Base-by-base conservation (phyloP, 2,329 filamentous ascomycete species). In the Waltergamsia citrina region DNA sequence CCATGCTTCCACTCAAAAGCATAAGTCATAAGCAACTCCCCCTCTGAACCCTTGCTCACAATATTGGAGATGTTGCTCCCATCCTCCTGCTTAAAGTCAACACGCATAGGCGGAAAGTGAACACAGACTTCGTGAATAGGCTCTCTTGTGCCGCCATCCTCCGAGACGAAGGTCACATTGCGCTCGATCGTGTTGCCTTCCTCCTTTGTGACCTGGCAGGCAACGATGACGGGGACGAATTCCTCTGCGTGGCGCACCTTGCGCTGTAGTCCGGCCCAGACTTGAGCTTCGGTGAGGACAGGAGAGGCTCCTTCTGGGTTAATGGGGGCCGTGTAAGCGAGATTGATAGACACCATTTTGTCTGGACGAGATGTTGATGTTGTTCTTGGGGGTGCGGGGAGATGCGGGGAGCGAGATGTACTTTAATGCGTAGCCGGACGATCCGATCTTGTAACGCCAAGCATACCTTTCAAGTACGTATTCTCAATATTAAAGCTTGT, bases 201-300 rank as follows among this genome's bases (percentile, higher is more conserved):
- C 25, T 57, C 53, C 5, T 44, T 42, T 3, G 57, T 19, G 4
- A 61, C 47, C 24, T 48, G 37, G 42, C 54, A 57, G 7, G 39
- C 34, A 2, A 41, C 39, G 32, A 62, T 59, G n/a, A 51, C 48
- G 2, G 57, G 49, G 10, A 62, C 53, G 21, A 62, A 62, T 25
- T 59, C 55, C 8, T 58, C 40, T 4, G 57, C 51, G 5, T 38
- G 41, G 3, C 45, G 46, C n/a, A 56, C 54, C 36, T 61, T 60
- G 40, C 50, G 47, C 44, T 53, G 39, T 6, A 62, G 50, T 2
- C 56, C 57, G 2, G 48, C 42, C 56, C 57, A 61, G 36, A 57
- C 41, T 31, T 61, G 57, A 0, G 42, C 16, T 25, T 45, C 44
- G 3, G 48, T 53, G 5, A 62, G 41, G 26, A 38, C 18, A 0